A percentile compares a stretch with the other conserved stretches of the same genome.
Evolutionary conservation across 306 rosid genomes (phyloP).

Genomic region (Ormosia emarginata): DNA sequence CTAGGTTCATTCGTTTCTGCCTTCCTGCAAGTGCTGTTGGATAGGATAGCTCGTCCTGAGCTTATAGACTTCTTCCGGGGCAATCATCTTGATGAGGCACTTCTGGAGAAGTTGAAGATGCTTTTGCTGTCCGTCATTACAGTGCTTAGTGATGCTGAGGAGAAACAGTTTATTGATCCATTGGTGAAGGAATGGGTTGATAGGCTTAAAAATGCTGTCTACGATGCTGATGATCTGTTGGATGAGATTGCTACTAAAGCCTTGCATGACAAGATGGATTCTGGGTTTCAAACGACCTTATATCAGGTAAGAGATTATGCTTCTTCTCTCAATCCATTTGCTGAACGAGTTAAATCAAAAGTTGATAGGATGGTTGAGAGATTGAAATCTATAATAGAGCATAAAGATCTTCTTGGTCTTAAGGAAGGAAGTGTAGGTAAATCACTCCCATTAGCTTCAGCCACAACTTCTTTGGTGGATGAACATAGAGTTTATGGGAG

Average conservation of each 20-base stretch:
- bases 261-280: background rate
- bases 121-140: background rate
- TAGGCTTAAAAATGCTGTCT: conserved; percentile 9
- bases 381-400: conserved; percentile 35
- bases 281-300: background rate
- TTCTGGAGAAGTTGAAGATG: conserved; percentile 10
- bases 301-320: conserved; percentile 41
- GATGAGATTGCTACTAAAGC: conserved; percentile 27
- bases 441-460: conserved; percentile 1
- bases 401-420: conserved; percentile 41
- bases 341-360: conserved; percentile 27
- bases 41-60: conserved; percentile 3
- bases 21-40: conserved; percentile 23
- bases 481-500: conserved; percentile 42
- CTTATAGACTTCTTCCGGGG: conserved; percentile 14
- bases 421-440: conserved; percentile 17
- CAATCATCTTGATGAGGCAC: conserved; percentile 6
- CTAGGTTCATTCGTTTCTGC: conserved; percentile 11
- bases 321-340: conserved; percentile 41
- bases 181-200: conserved; percentile 30
- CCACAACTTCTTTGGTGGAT: conserved; percentile 51
- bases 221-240: conserved; percentile 29
- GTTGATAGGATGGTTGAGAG: conserved; percentile 32
- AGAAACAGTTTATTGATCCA: background rate
- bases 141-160: conserved; percentile 22